Base-by-base conservation (phyloP, 208 protist genomes). In the Strigomonas oncopelti region DNA sequence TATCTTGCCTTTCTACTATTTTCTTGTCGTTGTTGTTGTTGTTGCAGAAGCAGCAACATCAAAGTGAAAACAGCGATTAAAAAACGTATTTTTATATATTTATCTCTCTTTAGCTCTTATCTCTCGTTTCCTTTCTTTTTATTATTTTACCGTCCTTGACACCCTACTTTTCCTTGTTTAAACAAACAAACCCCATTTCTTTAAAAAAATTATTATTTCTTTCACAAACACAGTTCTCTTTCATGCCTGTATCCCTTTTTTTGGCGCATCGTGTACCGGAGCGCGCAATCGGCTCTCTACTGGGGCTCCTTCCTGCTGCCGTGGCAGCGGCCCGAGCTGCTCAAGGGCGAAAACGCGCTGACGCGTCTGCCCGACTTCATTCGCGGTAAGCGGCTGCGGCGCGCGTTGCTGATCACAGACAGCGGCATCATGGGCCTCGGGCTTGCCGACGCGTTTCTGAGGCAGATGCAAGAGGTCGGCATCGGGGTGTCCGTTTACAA, bases 401-500 rank as follows among this genome's bases (percentile, higher is more conserved):
- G 68, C 25, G 72, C 79, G 4, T 63, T 91, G n/a, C 56, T 91
- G 13, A 72, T 88, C 55, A 84, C 81, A 24, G 85, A 91, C 61
- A 53, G 32, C 3, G 53, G 55, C 27, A 77, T 88, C 57, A 87
- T 85, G 71, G 75, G 76, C 67, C 65, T 91, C 22, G 82, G 85
- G 9, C 78, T 91, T 18, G 64, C 54, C 1, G 58, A 88, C 46
- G 61, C 11, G 38, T 27, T 87, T 28, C 65, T 91, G 27, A 32
- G 68, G 29, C 70, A 64, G 27, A 55, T 86, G 67, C 73, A 73
- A 42, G 65, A 69, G 42, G 65, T 74, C 31, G 80, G 77, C 36
- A 28, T 78, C 5, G 34, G 69, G 48, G 65, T 84, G 28, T 56
- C 63, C 31, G 51, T 88, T 5, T 91, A 82, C 78, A 58, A 75